Percentiles rank a stretch among this genome's conserved stretches.
Evolutionary conservation across 1,284 basidiomycete genomes (phyloP).

Genomic region (Puccinia polysora): DNA sequence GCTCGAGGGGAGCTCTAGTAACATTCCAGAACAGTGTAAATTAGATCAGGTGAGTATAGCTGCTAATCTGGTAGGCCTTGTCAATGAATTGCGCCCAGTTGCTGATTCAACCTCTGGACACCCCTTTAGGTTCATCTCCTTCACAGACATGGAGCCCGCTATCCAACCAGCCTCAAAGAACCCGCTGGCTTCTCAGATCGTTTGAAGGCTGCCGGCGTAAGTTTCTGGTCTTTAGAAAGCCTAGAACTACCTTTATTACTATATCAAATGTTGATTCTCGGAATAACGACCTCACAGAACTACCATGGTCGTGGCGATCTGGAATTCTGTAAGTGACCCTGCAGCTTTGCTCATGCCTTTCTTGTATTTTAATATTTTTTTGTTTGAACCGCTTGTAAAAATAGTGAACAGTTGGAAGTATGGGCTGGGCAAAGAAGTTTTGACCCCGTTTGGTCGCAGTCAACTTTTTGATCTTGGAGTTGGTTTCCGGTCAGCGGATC

Average conservation of each 20-base stretch:
- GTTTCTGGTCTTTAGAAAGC: not conserved
- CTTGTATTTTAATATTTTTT: not conserved
- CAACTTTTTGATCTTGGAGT: conserved; percentile 52
- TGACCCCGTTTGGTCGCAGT: conserved; percentile 57
- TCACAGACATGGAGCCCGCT: conserved; percentile 42
- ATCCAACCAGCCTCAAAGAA: conserved; percentile 39
- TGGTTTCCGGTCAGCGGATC: conserved; percentile 35
- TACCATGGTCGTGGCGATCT: conserved; percentile 35
- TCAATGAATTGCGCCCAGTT: not conserved
- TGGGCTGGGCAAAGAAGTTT: conserved; percentile 55
- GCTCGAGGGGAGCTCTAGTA: conserved; percentile 30
- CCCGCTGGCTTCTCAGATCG: conserved; percentile 31
- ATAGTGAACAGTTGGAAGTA: conserved; percentile 41
- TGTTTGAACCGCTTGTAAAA: not conserved
- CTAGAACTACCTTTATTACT: not conserved
- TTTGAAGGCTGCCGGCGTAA: conserved; percentile 38
- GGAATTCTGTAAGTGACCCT: conserved; percentile 28
- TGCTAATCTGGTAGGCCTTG: not conserved
- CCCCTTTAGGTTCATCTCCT: conserved; percentile 35
- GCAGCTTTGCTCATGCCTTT: not conserved
- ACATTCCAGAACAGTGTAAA: conserved; percentile 33
- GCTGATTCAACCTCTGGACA: not conserved
- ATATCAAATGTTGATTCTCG: not conserved
- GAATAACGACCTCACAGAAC: not conserved
- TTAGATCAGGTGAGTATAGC: conserved; percentile 26